Percentiles rank a stretch among this genome's conserved stretches.
These are phyloP conservation scores for Calonectria hongkongensis DNA, from an alignment of 2,329 filamentous ascomycete species.

Conservation along the genomic window DNA sequence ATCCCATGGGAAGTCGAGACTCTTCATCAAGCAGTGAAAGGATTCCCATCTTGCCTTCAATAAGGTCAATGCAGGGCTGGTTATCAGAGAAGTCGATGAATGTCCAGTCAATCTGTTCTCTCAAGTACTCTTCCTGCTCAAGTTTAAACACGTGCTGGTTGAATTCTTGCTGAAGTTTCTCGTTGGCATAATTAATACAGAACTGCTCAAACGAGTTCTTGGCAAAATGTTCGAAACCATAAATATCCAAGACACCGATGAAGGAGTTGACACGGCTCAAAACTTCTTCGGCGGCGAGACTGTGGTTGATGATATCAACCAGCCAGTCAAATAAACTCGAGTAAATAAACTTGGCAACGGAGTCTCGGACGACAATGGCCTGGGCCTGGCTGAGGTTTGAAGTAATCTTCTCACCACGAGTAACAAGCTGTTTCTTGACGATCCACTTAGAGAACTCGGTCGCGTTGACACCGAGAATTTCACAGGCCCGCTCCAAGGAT, in stretches of 20 bases:
- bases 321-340: constrained; percentile 99
- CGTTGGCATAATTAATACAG: constrained; percentile 99
- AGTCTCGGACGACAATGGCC: constrained; percentile 95
- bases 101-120: constrained; percentile 98
- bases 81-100: constrained; percentile 99
- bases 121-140: constrained; percentile 97
- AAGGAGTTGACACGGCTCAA: constrained; percentile 89
- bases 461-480: constrained; percentile 90
- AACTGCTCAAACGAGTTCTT: constrained; percentile 99
- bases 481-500: constrained; percentile 86
- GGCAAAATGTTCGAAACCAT: constrained; percentile 98
- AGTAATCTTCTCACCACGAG: constrained; percentile 96
- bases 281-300: constrained; percentile 92
- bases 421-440: constrained; percentile 98
- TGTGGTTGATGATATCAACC: constrained; percentile 96
- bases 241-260: constrained; percentile 99
- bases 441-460: constrained; percentile 97
- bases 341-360: constrained; percentile 98
- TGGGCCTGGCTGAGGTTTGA: constrained; percentile 96
- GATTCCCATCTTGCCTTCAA: constrained; percentile 96
- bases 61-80: constrained; percentile 98
- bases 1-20: constrained; percentile 96
- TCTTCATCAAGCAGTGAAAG: constrained; percentile 96
- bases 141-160: constrained; percentile 99
- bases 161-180: constrained; percentile 99